phyloP scores from a whole-genome alignment of 2,329 filamentous ascomycete species.

The Zasmidium cellare region DNA sequence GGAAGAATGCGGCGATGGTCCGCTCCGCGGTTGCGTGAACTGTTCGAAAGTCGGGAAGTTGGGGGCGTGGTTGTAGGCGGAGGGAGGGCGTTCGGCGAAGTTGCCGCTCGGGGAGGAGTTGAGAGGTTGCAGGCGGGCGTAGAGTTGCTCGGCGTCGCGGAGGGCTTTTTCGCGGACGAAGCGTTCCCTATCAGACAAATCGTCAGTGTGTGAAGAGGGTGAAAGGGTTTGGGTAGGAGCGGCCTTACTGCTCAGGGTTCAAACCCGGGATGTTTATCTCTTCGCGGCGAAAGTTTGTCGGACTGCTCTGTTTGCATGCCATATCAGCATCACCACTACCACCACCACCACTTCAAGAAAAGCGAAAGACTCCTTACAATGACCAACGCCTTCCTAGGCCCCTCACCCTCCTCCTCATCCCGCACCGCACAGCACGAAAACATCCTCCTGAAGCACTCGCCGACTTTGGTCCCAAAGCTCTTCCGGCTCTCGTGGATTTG shows the following conservation, averaged over 20 bases:
- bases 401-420: slow-evolving; percentile 25
- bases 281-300: slow-evolving; percentile 36
- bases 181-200: slow-evolving; percentile 18
- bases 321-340: neutral
- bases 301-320: slow-evolving; percentile 25
- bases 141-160: slow-evolving; percentile 32
- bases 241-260: slow-evolving; percentile 29
- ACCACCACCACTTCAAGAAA: no score
- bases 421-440: slow-evolving; percentile 24
- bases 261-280: slow-evolving; percentile 34
- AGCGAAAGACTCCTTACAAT: no score
- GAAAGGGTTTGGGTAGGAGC: neutral
- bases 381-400: slow-evolving; percentile 20
- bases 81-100: slow-evolving; percentile 27
- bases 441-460: slow-evolving; percentile 21
- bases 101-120: slow-evolving; percentile 30
- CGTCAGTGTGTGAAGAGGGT: neutral
- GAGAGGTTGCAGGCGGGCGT: slow-evolving; percentile 29
- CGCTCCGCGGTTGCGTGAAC: slow-evolving; percentile 29
- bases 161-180: slow-evolving; percentile 34
- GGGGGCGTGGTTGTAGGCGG: slow-evolving; percentile 1
- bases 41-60: slow-evolving; percentile 25
- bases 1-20: slow-evolving; percentile 18
- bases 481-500: slow-evolving; percentile 9
- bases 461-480: slow-evolving; percentile 18